Evolutionary conservation across 2,329 filamentous ascomycete genomes (phyloP), one percentile per base, ranked within the genome.

Genomic region (Fusarium napiforme): DNA sequence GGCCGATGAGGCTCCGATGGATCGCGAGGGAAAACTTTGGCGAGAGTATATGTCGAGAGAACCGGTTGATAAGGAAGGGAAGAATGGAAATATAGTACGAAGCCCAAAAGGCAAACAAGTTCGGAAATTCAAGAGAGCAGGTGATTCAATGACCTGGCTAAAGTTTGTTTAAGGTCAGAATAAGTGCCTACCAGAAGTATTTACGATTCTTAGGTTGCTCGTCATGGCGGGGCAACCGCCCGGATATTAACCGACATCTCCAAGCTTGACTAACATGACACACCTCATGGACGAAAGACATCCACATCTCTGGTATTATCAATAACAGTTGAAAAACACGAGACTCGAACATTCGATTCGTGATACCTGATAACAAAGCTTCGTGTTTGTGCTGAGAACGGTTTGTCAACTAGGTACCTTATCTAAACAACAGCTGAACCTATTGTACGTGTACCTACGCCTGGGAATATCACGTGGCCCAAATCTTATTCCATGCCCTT

Each of bases 161-260:
- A 74, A 60, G 75, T 75, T 64, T 58, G 65, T 64, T 58, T 57
- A 69, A 74, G 63, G 76, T 76, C 36, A 73, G 76, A 71, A 79
- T 77, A 73, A 63, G 59, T 61, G 36, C 36, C 50, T 39, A 53
- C 50, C 16, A 28, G 50, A 42, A 55, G 50, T 55, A 55, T 55
- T 55, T 55, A 55, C 50, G 50, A 30, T 21, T 39, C 34, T 55
- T 55, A 42, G 34, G 36, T 40, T 30, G 50, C 50, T 55, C 36
- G 72, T 49, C 66, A 77, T 74, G 79, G 80, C 79, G 80, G 80
- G 80, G 80, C 79, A 79, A 76, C 77, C 34, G 34, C 36, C 50
- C 67, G 65, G 45, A 42, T 49, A 67, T 67, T 61, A 67, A 23
- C 65, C 65, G 65, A 62, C 34, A n/a, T 40, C 50, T 55, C 36